Base-by-base conservation (phyloP, 495 filamentous ascomycete species). In the Echria macrotheca region DNA sequence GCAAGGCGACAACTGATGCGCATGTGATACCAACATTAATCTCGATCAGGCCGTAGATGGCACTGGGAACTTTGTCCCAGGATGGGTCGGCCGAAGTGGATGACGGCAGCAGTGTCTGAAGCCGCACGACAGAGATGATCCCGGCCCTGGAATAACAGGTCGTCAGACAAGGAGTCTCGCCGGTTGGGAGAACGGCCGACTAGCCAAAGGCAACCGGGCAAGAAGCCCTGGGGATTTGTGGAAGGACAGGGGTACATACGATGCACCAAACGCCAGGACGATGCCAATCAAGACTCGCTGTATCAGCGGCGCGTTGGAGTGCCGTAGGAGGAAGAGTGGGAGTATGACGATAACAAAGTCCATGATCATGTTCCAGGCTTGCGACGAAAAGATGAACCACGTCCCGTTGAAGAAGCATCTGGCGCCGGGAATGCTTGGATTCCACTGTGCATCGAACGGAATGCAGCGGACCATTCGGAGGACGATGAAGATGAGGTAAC, bases 11-110 rank as follows among this genome's bases (percentile, higher is more conserved):
- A 12, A 53, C 17, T 18, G 14, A 53, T 4, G 50, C 50, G 35
- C 50, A 53, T 23, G 29, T 33, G 11, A 53, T 53, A 15, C 50
- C 50, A 12, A 47, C 19, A 24, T 53, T 53, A 11, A 29, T 37
- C 32, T 53, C 50, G 33, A 47, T 47, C 3, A 25, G 14, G 12
- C 33, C 24, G 15, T 41, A 53, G 32, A 53, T 36, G 2, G 33
- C 50, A 12, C 23, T 35, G n/a, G 19, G 23, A 21, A 40, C 25
- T 21, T 38, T 40, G 19, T 53, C 50, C 50, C 50, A 53, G 2
- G 50, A 41, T 4, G 32, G 31, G 36, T 53, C 50, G 5, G 9
- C 8, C 2, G 50, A 41, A 25, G 24, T 25, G 17, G 50, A 14
- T 9, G 50, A 38, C 26, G 42, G 23, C 21, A 15, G 7, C 17